Base-by-base conservation (phyloP, 2,329 filamentous ascomycete species). In the Pseudogymnoascus sp. region DNA sequence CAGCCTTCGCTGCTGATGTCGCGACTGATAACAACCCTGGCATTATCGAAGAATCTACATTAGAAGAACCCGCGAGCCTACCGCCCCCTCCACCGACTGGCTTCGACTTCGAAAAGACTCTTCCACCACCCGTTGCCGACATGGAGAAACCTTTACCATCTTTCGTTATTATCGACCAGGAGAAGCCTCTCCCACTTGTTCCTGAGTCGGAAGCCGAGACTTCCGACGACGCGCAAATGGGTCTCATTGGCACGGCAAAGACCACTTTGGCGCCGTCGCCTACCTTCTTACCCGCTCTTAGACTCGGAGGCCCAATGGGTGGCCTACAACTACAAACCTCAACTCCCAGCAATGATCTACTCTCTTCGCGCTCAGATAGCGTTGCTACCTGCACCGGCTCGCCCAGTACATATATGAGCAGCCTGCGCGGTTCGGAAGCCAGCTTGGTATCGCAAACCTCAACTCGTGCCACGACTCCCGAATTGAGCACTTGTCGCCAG, bases 391-490 rank as follows among this genome's bases (percentile, higher is more conserved):
- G 88, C 71, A 85, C 86, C 18, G 91, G 88, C 62, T 93, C 90
- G 65, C 88, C 84, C 70, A 90, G 87, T 73, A 92, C 90, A 3
- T 92, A 89, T 69, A 79, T 88, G 61, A 92, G 88, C 77, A 84
- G 80, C 69, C 76, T 81, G 63, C 86, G 89, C 33, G 89, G 91
- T 69, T 96, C 92, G 0, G 90, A 92, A 70, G 84, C 84, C 59
- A 96, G 91, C 73, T 80, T 90, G 31, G 74, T 91, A 1, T 97
- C 93, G 1, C 87, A 89, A 71, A 87, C 86, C 0, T 96, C 92
- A 1, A 97, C 92, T 1, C 81, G 92, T 63, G 92, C 92, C 14
- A 96, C 92, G 0, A 96, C 92, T 0, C 92, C 92, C 1, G 92
- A 96, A 68, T 77, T 79, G 7, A 65, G 66, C 33, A 42, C 64